Conservation (phyloP, 192 early-diverging fungal species). For the Dimargaris cristalligena region DNA sequence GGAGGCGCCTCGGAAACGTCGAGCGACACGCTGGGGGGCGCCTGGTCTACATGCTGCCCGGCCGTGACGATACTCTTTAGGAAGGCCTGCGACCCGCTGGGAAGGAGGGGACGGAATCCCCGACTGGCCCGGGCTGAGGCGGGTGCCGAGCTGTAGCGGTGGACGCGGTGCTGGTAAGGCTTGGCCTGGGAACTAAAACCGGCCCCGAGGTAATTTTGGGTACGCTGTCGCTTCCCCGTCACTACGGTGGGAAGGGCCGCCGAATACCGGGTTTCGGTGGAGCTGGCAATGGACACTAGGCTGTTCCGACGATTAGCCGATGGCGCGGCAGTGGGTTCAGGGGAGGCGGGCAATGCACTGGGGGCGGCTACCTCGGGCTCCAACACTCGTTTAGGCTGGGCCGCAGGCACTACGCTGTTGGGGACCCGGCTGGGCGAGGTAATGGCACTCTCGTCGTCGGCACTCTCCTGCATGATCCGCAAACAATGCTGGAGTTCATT, state of each 20-base stretch:
- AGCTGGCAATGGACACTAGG: background rate
- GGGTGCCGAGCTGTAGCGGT: background rate
- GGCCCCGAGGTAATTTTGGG: background rate
- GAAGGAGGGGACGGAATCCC: background rate
- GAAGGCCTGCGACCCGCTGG: too few relatives aligned
- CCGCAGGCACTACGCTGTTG: background rate
- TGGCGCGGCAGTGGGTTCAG: background rate
- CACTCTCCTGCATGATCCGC: conserved; percentile 2
- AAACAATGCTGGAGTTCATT: background rate
- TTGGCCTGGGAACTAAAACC: background rate
- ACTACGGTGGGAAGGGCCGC: background rate
- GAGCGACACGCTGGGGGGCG: background rate
- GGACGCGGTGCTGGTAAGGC: background rate
- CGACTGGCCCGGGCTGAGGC: too few relatives aligned
- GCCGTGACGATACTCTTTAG: background rate
- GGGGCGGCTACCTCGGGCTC: background rate
- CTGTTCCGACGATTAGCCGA: background rate
- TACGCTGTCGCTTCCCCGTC: background rate
- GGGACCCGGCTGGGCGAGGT: background rate
- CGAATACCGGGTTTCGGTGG: background rate
- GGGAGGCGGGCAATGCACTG: background rate
- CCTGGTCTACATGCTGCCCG: background rate
- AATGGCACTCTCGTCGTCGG: too few relatives aligned
- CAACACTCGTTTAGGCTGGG: background rate
- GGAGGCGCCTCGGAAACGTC: background rate